Conservation (phyloP, 495 filamentous ascomycete genomes). For the Aspergillus baeticus region DNA sequence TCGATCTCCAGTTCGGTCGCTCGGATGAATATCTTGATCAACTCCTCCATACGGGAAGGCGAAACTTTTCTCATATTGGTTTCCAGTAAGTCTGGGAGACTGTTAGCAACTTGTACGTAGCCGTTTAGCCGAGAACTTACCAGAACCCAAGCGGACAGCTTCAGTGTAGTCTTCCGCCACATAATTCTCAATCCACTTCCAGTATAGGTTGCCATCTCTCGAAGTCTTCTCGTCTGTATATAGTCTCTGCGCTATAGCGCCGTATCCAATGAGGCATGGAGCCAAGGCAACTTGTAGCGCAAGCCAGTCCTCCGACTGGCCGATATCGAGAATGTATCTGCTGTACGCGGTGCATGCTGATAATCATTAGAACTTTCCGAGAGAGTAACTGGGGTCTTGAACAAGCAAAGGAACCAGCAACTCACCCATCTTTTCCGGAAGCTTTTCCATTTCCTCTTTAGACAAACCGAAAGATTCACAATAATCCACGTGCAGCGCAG, state of each 20-base stretch:
- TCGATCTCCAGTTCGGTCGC: slow-evolving; percentile 87
- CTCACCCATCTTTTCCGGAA: slow-evolving; percentile 72
- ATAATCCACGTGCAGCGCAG: slow-evolving; percentile 75
- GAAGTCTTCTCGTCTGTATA: slow-evolving; percentile 51
- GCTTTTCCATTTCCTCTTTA: slow-evolving; percentile 66
- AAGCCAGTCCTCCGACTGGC: slow-evolving; percentile 81
- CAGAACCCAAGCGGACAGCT: slow-evolving; percentile 64
- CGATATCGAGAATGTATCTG: slow-evolving; percentile 85
- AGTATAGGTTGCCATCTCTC: slow-evolving; percentile 74
- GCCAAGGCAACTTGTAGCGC: slow-evolving; percentile 79
- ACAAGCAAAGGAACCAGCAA: background rate
- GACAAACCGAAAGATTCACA: slow-evolving; percentile 80
- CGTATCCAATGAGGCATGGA: slow-evolving; percentile 85
- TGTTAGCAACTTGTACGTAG: slow-evolving; percentile 15
- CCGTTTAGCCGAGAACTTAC: slow-evolving; percentile 43
- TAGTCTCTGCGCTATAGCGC: slow-evolving; percentile 68
- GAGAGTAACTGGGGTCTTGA: background rate
- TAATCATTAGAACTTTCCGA: slow-evolving; percentile 25
- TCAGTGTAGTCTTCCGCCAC: slow-evolving; percentile 71
- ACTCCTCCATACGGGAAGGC: slow-evolving; percentile 71
- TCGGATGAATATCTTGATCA: slow-evolving; percentile 79
- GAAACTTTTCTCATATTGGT: slow-evolving; percentile 67
- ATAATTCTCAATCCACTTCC: slow-evolving; percentile 88
- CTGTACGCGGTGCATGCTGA: slow-evolving; percentile 47
- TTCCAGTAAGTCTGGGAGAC: slow-evolving; percentile 63